These are phyloP conservation scores for Carnegiea gigantea DNA, from an alignment of 179 eudicot genomes.

Conservation along the genomic window DNA sequence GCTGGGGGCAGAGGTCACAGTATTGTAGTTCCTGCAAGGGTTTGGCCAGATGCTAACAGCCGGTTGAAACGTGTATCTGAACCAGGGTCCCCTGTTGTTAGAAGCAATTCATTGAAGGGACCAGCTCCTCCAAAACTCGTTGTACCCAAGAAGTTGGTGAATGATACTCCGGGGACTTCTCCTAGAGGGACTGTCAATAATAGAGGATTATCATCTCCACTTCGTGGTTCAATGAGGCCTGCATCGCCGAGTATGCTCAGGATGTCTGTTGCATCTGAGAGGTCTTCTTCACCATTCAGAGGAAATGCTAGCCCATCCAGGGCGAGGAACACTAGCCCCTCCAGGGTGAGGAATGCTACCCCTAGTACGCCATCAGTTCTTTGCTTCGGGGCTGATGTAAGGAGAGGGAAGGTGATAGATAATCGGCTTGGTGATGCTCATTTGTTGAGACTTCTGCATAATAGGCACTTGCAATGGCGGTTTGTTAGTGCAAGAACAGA, in stretches of 20 bases:
- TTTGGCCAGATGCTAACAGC: slow-evolving; percentile 77
- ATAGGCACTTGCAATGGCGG: slow-evolving; percentile 92
- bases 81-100: slow-evolving; percentile 55
- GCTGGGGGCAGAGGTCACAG: slow-evolving; percentile 40
- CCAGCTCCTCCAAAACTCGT: slow-evolving; percentile 38
- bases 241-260: slow-evolving; percentile 65
- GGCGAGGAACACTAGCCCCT: slow-evolving; percentile 47
- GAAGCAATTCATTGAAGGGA: slow-evolving; percentile 43
- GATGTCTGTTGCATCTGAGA: slow-evolving; percentile 29
- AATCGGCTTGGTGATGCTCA: slow-evolving; percentile 81
- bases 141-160: slow-evolving; percentile 31
- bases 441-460: slow-evolving; percentile 69
- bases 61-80: slow-evolving; percentile 62
- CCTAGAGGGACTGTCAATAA: slow-evolving; percentile 37
- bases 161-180: slow-evolving; percentile 44
- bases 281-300: slow-evolving; percentile 44
- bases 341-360: slow-evolving; percentile 53
- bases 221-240: slow-evolving; percentile 41
- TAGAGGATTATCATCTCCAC: slow-evolving; percentile 55
- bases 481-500: slow-evolving; percentile 86
- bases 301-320: slow-evolving; percentile 20
- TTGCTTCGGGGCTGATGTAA: slow-evolving; percentile 75
- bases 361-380: slow-evolving; percentile 64
- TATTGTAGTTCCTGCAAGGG: slow-evolving; percentile 56
- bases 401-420: slow-evolving; percentile 78